These are phyloP conservation scores for Penicillium lagena DNA, from an alignment of 495 filamentous ascomycete species.

Conservation along the genomic window DNA sequence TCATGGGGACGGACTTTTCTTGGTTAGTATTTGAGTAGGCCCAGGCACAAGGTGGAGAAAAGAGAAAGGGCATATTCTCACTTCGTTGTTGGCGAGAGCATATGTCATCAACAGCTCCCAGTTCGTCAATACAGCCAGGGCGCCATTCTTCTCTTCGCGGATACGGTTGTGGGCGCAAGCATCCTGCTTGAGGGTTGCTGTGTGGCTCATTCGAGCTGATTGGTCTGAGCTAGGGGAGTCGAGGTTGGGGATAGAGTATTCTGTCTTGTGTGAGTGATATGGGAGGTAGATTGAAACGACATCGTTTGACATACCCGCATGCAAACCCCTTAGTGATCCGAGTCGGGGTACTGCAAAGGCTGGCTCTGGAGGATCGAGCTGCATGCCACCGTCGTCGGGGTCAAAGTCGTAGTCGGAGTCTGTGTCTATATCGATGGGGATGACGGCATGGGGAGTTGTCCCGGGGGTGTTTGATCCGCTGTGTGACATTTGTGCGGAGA, in stretches of 20 bases:
- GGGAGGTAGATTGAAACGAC: not conserved
- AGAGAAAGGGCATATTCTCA: constrained; percentile 5
- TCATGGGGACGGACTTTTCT: constrained; percentile 32
- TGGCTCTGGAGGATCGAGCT: constrained; percentile 7
- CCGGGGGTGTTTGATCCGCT: too few species aligned
- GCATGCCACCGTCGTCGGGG: constrained; percentile 13
- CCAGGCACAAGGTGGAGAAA: not conserved
- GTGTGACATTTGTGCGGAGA: too few species aligned
- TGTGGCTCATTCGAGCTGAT: not conserved
- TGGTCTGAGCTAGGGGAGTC: not conserved
- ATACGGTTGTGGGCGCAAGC: constrained; percentile 10
- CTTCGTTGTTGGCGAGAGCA: constrained; percentile 26
- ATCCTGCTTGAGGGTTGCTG: constrained; percentile 3
- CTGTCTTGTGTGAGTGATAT: not conserved
- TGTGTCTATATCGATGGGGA: constrained; percentile 4
- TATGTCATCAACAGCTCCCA: constrained; percentile 30
- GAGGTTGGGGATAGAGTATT: not conserved
- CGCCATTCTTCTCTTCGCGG: constrained; percentile 30
- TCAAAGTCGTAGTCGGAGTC: constrained; percentile 14
- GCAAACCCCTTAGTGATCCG: not conserved
- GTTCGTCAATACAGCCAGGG: constrained; percentile 28
- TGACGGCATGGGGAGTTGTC: not conserved
- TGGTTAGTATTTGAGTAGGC: not conserved
- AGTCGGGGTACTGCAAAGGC: constrained; percentile 1
- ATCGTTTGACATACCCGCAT: constrained; percentile 1